These are phyloP conservation scores for Paecilomyces formosus DNA, from an alignment of 2,329 filamentous ascomycete genomes.

Conservation along the genomic window DNA sequence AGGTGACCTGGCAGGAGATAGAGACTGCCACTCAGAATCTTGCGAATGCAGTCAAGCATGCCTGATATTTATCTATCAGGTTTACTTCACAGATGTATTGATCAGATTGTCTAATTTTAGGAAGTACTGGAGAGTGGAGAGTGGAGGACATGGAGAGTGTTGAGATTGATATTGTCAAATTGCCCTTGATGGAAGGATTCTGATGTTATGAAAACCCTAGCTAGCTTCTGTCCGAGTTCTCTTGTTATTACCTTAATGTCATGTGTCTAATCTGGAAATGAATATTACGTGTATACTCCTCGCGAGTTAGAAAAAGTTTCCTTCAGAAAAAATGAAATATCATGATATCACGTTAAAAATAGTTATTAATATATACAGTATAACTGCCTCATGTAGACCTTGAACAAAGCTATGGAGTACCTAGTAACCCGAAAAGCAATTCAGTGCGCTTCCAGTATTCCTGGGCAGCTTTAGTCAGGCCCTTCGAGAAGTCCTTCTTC, in stretches of 20 bases:
- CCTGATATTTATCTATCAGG: not conserved
- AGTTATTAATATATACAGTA: not conserved
- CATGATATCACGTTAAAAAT: not conserved
- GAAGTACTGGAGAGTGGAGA: not conserved
- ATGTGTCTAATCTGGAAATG: too few species aligned
- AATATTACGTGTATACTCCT: too few species aligned
- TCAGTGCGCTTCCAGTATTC: constrained; percentile 81
- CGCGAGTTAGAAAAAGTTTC: not conserved
- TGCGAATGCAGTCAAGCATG: not conserved
- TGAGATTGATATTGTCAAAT: not conserved
- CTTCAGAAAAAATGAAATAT: not conserved
- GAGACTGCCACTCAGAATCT: not conserved
- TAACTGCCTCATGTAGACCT: not conserved
- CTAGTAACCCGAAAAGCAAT: constrained; percentile 72
- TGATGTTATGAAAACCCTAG: not conserved
- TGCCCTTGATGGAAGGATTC: not conserved
- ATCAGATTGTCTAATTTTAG: not conserved
- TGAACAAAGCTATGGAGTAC: constrained; percentile 12
- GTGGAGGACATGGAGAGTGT: not conserved
- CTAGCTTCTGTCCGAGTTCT: not conserved
- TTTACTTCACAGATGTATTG: not conserved
- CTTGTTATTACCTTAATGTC: too few species aligned
- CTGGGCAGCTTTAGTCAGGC: constrained; percentile 54
- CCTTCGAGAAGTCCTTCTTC: constrained; percentile 42
- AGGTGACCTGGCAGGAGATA: not conserved